Percentiles rank a stretch among this genome's conserved stretches.
Evolutionary conservation across 768 basidiomycete species (phyloP).

Genomic region (Termitomyces sp.): DNA sequence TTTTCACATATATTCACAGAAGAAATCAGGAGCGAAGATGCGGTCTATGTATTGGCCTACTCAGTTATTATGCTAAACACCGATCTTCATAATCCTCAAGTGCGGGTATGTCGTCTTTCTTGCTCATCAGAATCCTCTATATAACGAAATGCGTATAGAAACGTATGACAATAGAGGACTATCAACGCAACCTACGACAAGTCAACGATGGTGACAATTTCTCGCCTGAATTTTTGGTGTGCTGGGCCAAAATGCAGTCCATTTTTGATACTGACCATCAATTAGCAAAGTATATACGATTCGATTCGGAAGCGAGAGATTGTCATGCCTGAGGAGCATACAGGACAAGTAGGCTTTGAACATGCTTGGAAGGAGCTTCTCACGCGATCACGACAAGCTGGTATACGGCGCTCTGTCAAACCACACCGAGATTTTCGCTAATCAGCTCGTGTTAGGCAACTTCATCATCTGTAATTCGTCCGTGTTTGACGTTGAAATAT

Average conservation of each 20-base stretch:
- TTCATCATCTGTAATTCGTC: slow-evolving; percentile 77
- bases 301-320: slow-evolving; percentile 94
- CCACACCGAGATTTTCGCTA: background rate
- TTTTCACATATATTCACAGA: slow-evolving; percentile 36
- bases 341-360: slow-evolving; percentile 94
- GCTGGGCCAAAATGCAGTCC: slow-evolving; percentile 13
- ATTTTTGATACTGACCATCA: background rate
- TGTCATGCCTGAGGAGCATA: slow-evolving; percentile 96
- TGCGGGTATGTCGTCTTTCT: slow-evolving; percentile 51
- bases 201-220: slow-evolving; percentile 88
- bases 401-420: slow-evolving; percentile 33
- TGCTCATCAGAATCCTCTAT: background rate
- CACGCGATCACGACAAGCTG: slow-evolving; percentile 73
- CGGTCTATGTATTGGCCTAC: slow-evolving; percentile 90
- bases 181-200: slow-evolving; percentile 86
- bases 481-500: slow-evolving; percentile 89
- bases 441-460: slow-evolving; percentile 38
- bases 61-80: slow-evolving; percentile 99
- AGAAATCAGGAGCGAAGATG: slow-evolving; percentile 88
- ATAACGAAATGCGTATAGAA: slow-evolving; percentile 47
- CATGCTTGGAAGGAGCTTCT: slow-evolving; percentile 98
- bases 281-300: slow-evolving; percentile 85
- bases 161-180: slow-evolving; percentile 96
- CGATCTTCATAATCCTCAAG: slow-evolving; percentile 92
- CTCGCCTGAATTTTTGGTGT: slow-evolving; percentile 78